Evolutionary conservation across 2,329 filamentous ascomycete species (phyloP), one percentile per base, ranked within the genome.

Genomic region (Raffaelea albimanens): DNA sequence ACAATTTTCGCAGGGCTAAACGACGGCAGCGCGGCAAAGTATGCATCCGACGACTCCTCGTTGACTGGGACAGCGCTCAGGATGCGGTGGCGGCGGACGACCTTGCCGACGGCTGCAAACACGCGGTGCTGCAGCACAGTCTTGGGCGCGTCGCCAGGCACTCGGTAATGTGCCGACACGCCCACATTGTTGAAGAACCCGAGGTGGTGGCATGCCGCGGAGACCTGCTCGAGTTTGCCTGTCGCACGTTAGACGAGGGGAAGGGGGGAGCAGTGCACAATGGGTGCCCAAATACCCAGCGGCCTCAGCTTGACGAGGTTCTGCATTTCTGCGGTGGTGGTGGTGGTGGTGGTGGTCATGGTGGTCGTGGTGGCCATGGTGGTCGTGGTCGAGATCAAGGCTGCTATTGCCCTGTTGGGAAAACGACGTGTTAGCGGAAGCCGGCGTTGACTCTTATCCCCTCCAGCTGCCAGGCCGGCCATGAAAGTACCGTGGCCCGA

Each of bases 161-260:
- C 19, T 3, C 18, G n/a, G 34, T 45, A 45, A 10, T 23, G 21
- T 7, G 34, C 44, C 8, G 44, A 40, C 2, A 45, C 3, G 44
- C 44, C 44, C 14, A 45, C 44, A 13, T 45, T 45, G 44, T 45
- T 14, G 36, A 45, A 40, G 34, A 29, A 40, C 21, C 44, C 34
- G n/a, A 45, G 18, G 34, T 38, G 44, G 16, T 45, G 44, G 13
- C 44, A 45, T 7, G 23, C 33, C 4, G 44, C 33, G 2, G 44
- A 45, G 2, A 45, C 44, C 23, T 45, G 44, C 11, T 45, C 44
- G 3, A 45, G 33, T 40, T 45, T 45, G 34, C 44, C 44, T 40
- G 43, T 22, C 18, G 9, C 11, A 10, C 29, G 3, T 10, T 5
- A 31, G 19, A 18, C 22, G 25, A 20, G 10, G 3, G 29, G 9